Evolutionary conservation across 768 basidiomycete species (phyloP).

Genomic region (Trametes villosa): DNA sequence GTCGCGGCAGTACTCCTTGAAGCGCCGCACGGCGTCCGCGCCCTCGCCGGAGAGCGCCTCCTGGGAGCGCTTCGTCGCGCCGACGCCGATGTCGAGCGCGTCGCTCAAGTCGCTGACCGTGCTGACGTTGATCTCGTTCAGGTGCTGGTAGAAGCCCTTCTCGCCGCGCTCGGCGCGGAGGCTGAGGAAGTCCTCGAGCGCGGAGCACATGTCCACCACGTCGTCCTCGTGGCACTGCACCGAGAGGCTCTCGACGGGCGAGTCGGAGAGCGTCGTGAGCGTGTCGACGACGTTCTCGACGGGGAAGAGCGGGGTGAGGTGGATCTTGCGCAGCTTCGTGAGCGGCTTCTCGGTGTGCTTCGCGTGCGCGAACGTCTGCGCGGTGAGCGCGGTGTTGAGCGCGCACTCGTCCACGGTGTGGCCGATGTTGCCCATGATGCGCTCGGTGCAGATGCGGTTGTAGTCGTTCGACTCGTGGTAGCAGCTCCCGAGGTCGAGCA

Average conservation of each 20-base stretch:
- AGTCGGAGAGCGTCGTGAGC: slow-evolving; percentile 58
- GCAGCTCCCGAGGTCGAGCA: slow-evolving; percentile 60
- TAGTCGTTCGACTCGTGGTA: slow-evolving; percentile 55
- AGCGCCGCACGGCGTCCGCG: slow-evolving; percentile 49
- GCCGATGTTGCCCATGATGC: slow-evolving; percentile 64
- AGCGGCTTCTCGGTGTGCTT: slow-evolving; percentile 48
- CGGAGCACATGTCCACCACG: slow-evolving; percentile 61
- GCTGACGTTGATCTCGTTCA: slow-evolving; percentile 51
- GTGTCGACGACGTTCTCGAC: slow-evolving; percentile 63
- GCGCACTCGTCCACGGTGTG: slow-evolving; percentile 59
- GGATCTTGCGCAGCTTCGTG: slow-evolving; percentile 55
- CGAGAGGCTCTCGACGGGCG: slow-evolving; percentile 60
- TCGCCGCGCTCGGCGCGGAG: slow-evolving; percentile 51
- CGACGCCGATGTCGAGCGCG: slow-evolving; percentile 30
- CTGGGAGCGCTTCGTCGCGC: slow-evolving; percentile 4
- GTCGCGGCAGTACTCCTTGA: slow-evolving; percentile 56
- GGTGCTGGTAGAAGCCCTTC: slow-evolving; percentile 53
- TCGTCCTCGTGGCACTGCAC: slow-evolving; percentile 67
- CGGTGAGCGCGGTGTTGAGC: slow-evolving; percentile 48
- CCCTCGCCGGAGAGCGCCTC: slow-evolving; percentile 38
- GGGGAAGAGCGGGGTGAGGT: slow-evolving; percentile 66
- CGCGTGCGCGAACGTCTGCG: slow-evolving; percentile 43
- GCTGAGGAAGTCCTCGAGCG: slow-evolving; percentile 59
- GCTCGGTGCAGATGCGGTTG: slow-evolving; percentile 59
- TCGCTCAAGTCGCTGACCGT: slow-evolving; percentile 44